Percentiles rank a stretch among this genome's conserved stretches.
Evolutionary conservation across 148 eudicot genomes (phyloP).

Genomic region (Drosera capensis): DNA sequence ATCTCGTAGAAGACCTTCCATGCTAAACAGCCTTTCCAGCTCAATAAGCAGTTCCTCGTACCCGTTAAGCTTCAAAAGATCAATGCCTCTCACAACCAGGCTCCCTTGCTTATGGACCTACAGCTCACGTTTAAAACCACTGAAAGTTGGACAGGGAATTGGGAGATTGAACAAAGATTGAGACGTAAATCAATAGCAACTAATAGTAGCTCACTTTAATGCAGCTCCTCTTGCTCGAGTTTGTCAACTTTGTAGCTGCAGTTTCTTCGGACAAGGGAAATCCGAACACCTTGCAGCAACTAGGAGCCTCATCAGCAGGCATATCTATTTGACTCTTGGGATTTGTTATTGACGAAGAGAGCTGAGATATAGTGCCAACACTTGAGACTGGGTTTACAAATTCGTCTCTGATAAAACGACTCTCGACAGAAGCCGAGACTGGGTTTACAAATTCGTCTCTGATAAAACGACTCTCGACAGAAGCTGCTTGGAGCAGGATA

Average conservation of each 20-base stretch:
- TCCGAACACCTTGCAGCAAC: constrained; percentile 52
- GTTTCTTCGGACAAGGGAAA: constrained; percentile 42
- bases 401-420: constrained; percentile 11
- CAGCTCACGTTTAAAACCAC: constrained; percentile 6
- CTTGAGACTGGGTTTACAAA: constrained; percentile 12
- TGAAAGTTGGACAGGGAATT: too few relatives aligned
- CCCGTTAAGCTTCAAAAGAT: constrained; percentile 49
- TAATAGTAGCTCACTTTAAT: constrained; percentile 48
- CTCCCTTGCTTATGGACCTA: constrained; percentile 96
- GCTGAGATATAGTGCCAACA: constrained; percentile 19
- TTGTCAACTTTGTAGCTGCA: constrained; percentile 21
- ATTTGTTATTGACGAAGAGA: constrained; percentile 12
- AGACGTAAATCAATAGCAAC: neutral
- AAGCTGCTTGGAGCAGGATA: constrained; percentile 10
- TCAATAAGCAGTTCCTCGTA: constrained; percentile 51
- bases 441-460: constrained; percentile 14
- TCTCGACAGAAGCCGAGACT: constrained; percentile 21
- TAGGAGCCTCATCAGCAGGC: constrained; percentile 14
- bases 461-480: constrained; percentile 12
- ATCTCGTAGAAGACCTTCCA: constrained; percentile 67
- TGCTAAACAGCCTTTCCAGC: constrained; percentile 60
- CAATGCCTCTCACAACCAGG: constrained; percentile 79
- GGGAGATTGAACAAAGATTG: constrained; percentile 3
- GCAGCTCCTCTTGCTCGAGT: constrained; percentile 67
- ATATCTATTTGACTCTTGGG: constrained; percentile 17